A percentile compares a stretch with the other conserved stretches of the same genome.
phyloP scores from a whole-genome alignment of 306 rosid genomes.

The Begonia masoniana region DNA sequence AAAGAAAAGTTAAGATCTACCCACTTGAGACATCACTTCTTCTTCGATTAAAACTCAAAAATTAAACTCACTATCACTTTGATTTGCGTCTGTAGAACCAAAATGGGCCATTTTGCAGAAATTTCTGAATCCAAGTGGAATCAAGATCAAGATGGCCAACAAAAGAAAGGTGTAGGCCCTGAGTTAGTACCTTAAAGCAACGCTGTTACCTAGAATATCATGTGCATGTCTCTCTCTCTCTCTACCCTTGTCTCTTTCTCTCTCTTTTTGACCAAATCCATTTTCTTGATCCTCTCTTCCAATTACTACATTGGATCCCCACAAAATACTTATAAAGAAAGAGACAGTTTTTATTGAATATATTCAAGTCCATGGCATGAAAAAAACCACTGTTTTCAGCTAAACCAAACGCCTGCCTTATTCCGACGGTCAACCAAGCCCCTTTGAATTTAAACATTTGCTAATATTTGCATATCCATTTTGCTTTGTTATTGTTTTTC shows the following conservation, averaged over 20 bases:
- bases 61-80: neutral
- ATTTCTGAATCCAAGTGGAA: slow-evolving; percentile 13
- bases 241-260: slow-evolving; percentile 14
- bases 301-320: no score
- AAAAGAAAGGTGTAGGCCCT: slow-evolving; percentile 27
- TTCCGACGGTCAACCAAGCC: no score
- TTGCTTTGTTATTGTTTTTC: no score
- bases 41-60: neutral
- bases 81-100: neutral
- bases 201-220: slow-evolving; percentile 34
- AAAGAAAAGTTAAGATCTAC: slow-evolving; percentile 4
- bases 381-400: no score
- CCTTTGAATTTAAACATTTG: no score
- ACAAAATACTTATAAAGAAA: no score
- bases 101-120: slow-evolving; percentile 3
- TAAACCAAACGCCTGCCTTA: no score
- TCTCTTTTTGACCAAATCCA: slow-evolving; percentile 39
- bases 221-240: slow-evolving; percentile 28
- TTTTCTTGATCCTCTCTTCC: slow-evolving; percentile 5
- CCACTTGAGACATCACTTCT: neutral
- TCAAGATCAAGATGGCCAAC: slow-evolving; percentile 21
- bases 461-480: no score
- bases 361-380: no score
- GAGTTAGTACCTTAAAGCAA: slow-evolving; percentile 38
- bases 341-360: no score